Base-by-base conservation (phyloP, 345 rosid genomes). In the Eucalyptus caleyi region DNA sequence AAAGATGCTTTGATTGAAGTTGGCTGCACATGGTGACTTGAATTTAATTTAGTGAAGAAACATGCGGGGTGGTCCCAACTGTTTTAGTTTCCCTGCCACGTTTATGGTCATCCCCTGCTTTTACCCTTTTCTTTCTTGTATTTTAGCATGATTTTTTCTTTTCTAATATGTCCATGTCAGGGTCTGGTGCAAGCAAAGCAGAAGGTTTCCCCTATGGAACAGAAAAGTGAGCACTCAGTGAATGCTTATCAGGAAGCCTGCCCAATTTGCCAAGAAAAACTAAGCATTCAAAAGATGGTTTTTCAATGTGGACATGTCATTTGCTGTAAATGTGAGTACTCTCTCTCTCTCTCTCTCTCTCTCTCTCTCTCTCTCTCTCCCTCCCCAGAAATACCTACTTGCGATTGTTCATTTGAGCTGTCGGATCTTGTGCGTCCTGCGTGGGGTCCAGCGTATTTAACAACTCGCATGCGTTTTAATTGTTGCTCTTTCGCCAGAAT, bases 301-400 rank as follows among this genome's bases (percentile, higher is more conserved):
- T 97, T 97, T 92, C 98, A 95, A 89, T 97, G 99, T 32, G 99
- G 98, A 37, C 99, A 97, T 89, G 91, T 92, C 91, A 96, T 96
- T 90, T 97, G 99, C 93, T 97, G 99, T 92, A 97, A 96, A 93
- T 97, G 99, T 97, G 93, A 93, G 92, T 90, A 90, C 89, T 86
- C 11, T 27, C n/a, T 82, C 56, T 16, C 53, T 50, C 53, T 50
- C 53, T 86, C 54, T 34, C 42, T 23, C 30, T 18, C 72, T n/a
- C n/a, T n/a, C 53, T 14, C 51, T 50, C 51, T 50, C 51, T 86
- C 54, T 34, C 42, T 21, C 30, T 18, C 72, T 44, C 56, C 44
- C 16, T 50, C 86, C 6, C 34, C 8, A 23, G 37, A 37, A 26
- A 16, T 30, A 81, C 30, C 16, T 47, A 11, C 40, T 30, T 15